phyloP scores from a whole-genome alignment of 768 basidiomycete genomes.

The Coprinellus aureogranulatus region DNA sequence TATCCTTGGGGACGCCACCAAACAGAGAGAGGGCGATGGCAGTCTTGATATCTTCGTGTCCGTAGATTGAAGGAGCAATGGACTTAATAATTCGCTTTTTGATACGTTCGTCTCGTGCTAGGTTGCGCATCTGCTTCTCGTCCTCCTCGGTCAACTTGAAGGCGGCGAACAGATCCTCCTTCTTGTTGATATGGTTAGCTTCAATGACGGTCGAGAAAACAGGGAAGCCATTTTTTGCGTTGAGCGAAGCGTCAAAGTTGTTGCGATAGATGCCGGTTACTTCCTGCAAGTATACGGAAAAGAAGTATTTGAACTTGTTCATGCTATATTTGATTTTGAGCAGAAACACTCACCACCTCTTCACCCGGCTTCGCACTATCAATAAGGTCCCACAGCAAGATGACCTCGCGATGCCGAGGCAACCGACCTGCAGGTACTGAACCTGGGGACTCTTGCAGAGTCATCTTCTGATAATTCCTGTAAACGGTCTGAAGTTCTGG shows the following conservation, averaged over 20 bases:
- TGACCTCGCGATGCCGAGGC: conserved; percentile 94
- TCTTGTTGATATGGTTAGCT: conserved; percentile 98
- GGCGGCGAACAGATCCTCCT: conserved; percentile 98
- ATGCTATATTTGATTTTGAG: no score
- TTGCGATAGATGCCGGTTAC: conserved; percentile 97
- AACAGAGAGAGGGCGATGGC: conserved; percentile 94
- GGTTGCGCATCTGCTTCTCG: conserved; percentile 82
- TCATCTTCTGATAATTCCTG: conserved; percentile 98
- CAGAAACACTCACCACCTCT: conserved; percentile 85
- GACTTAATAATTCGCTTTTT: conserved; percentile 97
- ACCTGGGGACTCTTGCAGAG: conserved; percentile 95
- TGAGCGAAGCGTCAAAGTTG: conserved; percentile 97
- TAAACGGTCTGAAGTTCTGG: conserved; percentile 77
- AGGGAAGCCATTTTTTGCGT: conserved; percentile 98
- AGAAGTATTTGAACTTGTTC: no score
- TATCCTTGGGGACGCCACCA: conserved; percentile 91
- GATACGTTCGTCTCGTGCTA: conserved; percentile 90
- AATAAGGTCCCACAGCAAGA: conserved; percentile 96
- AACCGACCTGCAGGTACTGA: conserved; percentile 97
- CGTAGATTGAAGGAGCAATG: conserved; percentile 98
- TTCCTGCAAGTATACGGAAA: conserved; percentile 55
- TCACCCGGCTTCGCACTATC: conserved; percentile 98
- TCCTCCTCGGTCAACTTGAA: conserved; percentile 97
- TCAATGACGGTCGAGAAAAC: conserved; percentile 98
- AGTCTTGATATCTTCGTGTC: conserved; percentile 98